Conservation (phyloP, 805 yeast species). For the Schwanniomyces polymorphus region DNA sequence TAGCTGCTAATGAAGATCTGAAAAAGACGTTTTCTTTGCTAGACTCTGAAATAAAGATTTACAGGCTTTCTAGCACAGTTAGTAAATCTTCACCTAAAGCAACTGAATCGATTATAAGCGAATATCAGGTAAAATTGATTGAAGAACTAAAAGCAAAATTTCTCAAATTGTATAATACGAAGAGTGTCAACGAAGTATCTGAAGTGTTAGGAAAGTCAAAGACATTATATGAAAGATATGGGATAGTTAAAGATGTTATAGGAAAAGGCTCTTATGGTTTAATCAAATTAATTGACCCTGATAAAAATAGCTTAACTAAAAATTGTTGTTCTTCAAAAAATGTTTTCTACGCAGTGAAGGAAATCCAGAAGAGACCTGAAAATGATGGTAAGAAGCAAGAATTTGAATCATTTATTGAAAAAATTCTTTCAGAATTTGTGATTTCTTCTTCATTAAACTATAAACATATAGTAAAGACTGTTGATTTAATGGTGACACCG, state of each 20-base stretch:
- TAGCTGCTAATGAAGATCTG: constrained; percentile 33
- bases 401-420: constrained; percentile 53
- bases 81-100: constrained; percentile 13
- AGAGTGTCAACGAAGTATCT: constrained; percentile 7
- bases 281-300: constrained; percentile 31
- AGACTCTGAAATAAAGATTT: constrained; percentile 19
- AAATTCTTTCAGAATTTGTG: constrained; percentile 89
- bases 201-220: constrained; percentile 13
- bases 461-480: constrained; percentile 73
- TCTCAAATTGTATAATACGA: constrained; percentile 11
- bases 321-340: constrained; percentile 2
- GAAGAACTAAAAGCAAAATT: constrained; percentile 18
- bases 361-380: constrained; percentile 21
- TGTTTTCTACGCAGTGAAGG: constrained; percentile 33
- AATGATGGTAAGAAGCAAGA: constrained; percentile 19
- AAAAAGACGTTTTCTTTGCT: constrained; percentile 30
- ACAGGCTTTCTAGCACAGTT: constrained; percentile 20
- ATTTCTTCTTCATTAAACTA: constrained; percentile 76
- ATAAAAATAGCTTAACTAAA: constrained; percentile 3
- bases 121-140: constrained; percentile 24
- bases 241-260: constrained; percentile 30
- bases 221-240: constrained; percentile 33
- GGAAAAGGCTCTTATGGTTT: constrained; percentile 41
- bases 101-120: constrained; percentile 27
- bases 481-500: constrained; percentile 62